Percentiles rank a stretch among this genome's conserved stretches.
Conservation (phyloP, 2,329 filamentous ascomycete genomes). For the Colletotrichum viniferum region DNA sequence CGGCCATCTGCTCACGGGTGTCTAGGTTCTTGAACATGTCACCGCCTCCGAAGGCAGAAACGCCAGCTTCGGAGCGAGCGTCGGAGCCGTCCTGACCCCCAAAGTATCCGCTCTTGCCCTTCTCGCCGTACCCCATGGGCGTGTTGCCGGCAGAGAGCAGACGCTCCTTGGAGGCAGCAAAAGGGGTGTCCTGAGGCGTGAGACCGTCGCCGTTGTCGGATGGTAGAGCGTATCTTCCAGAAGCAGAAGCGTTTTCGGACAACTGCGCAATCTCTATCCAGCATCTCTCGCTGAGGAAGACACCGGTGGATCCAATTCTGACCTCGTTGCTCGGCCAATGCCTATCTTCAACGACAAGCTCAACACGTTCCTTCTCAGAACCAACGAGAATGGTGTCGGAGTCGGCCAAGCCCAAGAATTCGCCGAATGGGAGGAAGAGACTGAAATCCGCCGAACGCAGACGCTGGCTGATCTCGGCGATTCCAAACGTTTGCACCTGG, state of each 20-base stretch:
- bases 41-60: conserved; percentile 86
- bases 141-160: conserved; percentile 57
- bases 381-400: conserved; percentile 85
- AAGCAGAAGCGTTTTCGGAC: conserved; percentile 62
- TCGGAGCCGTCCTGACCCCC: conserved; percentile 77
- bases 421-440: conserved; percentile 91
- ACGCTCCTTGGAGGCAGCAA: conserved; percentile 67
- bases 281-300: conserved; percentile 94
- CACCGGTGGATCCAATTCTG: conserved; percentile 85
- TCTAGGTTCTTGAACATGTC: conserved; percentile 99
- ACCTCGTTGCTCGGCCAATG: conserved; percentile 94
- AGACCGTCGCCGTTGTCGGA: conserved; percentile 69
- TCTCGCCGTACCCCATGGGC: conserved; percentile 73
- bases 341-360: conserved; percentile 89
- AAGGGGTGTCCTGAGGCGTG: conserved; percentile 64
- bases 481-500: conserved; percentile 93
- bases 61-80: conserved; percentile 86
- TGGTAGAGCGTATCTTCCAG: conserved; percentile 54
- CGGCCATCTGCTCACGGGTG: conserved; percentile 90
- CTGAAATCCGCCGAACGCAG: conserved; percentile 94
- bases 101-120: conserved; percentile 80
- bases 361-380: conserved; percentile 88
- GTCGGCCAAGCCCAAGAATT: conserved; percentile 90
- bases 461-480: conserved; percentile 94
- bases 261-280: conserved; percentile 90